Evolutionary conservation across 202 grass and related monocot species (phyloP).

Genomic region (Musa balbisiana): DNA sequence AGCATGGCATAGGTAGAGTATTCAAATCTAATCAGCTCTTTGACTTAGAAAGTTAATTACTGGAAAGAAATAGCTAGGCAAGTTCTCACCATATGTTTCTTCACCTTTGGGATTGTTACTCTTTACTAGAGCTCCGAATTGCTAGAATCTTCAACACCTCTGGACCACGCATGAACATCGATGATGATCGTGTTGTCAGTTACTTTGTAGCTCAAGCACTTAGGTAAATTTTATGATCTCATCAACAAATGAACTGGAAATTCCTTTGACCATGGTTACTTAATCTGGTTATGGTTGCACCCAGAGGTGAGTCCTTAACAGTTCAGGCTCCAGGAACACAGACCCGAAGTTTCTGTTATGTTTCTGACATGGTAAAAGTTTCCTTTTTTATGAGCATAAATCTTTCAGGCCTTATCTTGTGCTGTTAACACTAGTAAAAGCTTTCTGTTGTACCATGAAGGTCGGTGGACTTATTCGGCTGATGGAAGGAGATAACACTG

Average conservation of each 20-base stretch:
- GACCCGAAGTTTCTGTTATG: conserved; percentile 97
- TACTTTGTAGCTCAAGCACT: conserved; percentile 99
- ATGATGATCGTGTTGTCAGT: conserved; percentile 95
- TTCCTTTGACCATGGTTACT: conserved; percentile 5
- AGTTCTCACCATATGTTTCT: neutral
- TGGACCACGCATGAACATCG: conserved; percentile 99
- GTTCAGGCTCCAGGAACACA: conserved; percentile 97
- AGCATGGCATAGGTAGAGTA: conserved; percentile 85
- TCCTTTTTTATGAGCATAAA: conserved; percentile 4
- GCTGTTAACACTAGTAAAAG: neutral
- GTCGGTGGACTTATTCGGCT: conserved; percentile 97
- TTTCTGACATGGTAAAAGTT: conserved; percentile 71
- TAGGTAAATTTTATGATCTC: conserved; percentile 46
- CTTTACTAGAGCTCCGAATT: conserved; percentile 74
- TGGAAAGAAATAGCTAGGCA: neutral
- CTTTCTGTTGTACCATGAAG: conserved; percentile 33
- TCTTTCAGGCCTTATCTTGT: neutral
- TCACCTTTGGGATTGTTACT: conserved; percentile 11
- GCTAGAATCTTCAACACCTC: conserved; percentile 99
- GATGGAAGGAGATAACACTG: conserved; percentile 96
- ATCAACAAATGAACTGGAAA: conserved; percentile 7
- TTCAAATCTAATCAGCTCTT: conserved; percentile 1
- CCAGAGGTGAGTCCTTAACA: conserved; percentile 73
- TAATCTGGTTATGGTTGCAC: conserved; percentile 29
- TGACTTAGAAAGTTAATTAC: neutral